These are phyloP conservation scores for Artemisia tridentata DNA, from an alignment of 129 eudicot species.

Conservation along the genomic window DNA sequence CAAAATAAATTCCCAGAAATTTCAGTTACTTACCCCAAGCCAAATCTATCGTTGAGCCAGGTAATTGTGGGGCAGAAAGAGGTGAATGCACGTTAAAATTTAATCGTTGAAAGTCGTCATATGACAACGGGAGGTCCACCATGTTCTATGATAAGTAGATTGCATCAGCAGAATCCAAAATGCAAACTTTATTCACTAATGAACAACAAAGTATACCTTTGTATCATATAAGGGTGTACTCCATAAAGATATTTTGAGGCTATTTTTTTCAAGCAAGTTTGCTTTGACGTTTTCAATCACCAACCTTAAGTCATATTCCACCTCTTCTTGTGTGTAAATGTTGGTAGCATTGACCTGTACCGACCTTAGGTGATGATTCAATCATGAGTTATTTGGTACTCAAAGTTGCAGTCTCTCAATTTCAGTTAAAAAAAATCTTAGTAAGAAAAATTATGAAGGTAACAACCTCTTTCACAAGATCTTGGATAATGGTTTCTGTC, in stretches of 20 bases:
- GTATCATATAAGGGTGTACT: constrained; percentile 57
- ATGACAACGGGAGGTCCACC: constrained; percentile 57
- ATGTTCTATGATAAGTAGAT: constrained; percentile 39
- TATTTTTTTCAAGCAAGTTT: constrained; percentile 34
- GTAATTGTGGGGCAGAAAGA: constrained; percentile 48
- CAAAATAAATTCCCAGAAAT: constrained; percentile 12
- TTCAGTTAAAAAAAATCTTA: constrained; percentile 4
- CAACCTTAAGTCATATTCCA: constrained; percentile 58
- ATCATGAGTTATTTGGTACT: constrained; percentile 41
- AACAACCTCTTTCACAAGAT: constrained; percentile 84
- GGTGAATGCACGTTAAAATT: constrained; percentile 45
- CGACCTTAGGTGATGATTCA: constrained; percentile 41
- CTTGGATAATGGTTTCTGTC: constrained; percentile 59
- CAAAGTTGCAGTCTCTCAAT: constrained; percentile 25
- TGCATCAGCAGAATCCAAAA: constrained; percentile 21
- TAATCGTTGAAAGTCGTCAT: constrained; percentile 51
- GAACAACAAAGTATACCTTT: constrained; percentile 46
- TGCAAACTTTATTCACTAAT: constrained; percentile 4
- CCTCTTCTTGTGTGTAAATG: constrained; percentile 75
- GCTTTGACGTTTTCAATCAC: constrained; percentile 56
- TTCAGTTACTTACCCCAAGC: constrained; percentile 58
- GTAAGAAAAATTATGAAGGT: constrained; percentile 39
- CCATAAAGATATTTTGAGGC: constrained; percentile 54
- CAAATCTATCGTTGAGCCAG: constrained; percentile 34
- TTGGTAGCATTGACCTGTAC: constrained; percentile 76